Evolutionary conservation across 2,329 filamentous ascomycete species (phyloP).

Genomic region (Diplodia sapinea): DNA sequence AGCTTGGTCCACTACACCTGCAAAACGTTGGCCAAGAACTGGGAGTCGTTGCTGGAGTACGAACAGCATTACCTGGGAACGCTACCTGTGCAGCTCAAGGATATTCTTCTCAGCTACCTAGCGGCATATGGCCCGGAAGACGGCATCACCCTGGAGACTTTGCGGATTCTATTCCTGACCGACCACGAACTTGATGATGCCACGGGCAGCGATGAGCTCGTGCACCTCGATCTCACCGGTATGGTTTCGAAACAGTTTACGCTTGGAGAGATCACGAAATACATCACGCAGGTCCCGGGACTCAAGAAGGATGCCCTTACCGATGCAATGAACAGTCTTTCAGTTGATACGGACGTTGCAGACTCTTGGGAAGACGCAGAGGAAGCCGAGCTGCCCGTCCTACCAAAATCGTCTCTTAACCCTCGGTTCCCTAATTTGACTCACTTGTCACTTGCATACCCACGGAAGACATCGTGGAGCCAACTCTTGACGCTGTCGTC

Average conservation of each 20-base stretch:
- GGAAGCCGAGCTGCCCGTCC: constrained; percentile 24
- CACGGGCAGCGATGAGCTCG: constrained; percentile 53
- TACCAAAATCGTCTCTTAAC: constrained; percentile 26
- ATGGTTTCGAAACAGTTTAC: constrained; percentile 57
- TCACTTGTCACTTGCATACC: constrained; percentile 64
- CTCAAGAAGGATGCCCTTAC: constrained; percentile 27
- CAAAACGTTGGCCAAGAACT: constrained; percentile 61
- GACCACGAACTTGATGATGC: constrained; percentile 42
- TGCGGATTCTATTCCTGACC: constrained; percentile 58
- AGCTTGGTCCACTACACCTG: constrained; percentile 60
- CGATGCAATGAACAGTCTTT: constrained; percentile 35
- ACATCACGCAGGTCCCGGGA: constrained; percentile 41
- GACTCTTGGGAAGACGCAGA: constrained; percentile 55
- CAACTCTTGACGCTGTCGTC: constrained; percentile 60
- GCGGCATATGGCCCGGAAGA: constrained; percentile 55
- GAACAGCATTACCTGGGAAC: constrained; percentile 61
- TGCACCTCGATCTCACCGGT: constrained; percentile 59
- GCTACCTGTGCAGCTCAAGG: constrained; percentile 59
- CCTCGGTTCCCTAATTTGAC: constrained; percentile 59
- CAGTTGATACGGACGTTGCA: constrained; percentile 36
- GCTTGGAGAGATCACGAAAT: constrained; percentile 56
- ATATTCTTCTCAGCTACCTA: constrained; percentile 63
- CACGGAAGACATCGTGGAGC: constrained; percentile 59
- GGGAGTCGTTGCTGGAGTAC: constrained; percentile 63
- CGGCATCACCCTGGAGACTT: constrained; percentile 50